Evolutionary conservation across 1,284 basidiomycete genomes (phyloP), one percentile per base, ranked within the genome.

Genomic region (Erythrobasidium hasegawianum): DNA sequence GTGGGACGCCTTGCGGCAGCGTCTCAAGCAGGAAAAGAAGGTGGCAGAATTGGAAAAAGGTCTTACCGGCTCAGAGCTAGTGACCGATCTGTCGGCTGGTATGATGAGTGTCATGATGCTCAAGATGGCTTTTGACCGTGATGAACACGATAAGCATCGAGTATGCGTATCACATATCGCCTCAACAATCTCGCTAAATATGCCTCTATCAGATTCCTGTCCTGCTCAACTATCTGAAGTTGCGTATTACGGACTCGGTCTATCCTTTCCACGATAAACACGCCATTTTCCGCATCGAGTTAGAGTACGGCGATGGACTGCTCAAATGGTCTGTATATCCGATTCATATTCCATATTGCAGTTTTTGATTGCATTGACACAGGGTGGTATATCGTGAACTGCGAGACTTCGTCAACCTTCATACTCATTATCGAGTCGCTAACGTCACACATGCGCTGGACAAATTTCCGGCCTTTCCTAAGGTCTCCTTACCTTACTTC

Each of bases 311-410:
- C 0, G 93, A 96, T 71, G 90, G 91, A 16, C 87, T 87, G 2
- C 86, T 88, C 65, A 86, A 90, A 76, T 98, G 96, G 95, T 47
- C n/a, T n/a, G n/a, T n/a, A n/a, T n/a, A n/a, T n/a, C n/a, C n/a
- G n/a, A n/a, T n/a, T n/a, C n/a, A n/a, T n/a, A n/a, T n/a, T n/a
- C n/a, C n/a, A n/a, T n/a, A n/a, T n/a, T n/a, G n/a, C n/a, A n/a
- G n/a, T n/a, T n/a, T n/a, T n/a, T n/a, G n/a, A n/a, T n/a, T n/a
- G n/a, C n/a, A n/a, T n/a, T n/a, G n/a, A 18, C 39, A 49, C 55
- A 75, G 80, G 80, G 92, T 97, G 33, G 85, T 98, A 52, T 97
- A 98, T 78, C 86, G 95, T 60, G 89, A 95, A 77, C 81, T 97
- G 58, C 85, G 90, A 68, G 95, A 98, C 77, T 97, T 99, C 75